phyloP scores from a whole-genome alignment of 345 rosid species.

The Gossypium bickii region DNA sequence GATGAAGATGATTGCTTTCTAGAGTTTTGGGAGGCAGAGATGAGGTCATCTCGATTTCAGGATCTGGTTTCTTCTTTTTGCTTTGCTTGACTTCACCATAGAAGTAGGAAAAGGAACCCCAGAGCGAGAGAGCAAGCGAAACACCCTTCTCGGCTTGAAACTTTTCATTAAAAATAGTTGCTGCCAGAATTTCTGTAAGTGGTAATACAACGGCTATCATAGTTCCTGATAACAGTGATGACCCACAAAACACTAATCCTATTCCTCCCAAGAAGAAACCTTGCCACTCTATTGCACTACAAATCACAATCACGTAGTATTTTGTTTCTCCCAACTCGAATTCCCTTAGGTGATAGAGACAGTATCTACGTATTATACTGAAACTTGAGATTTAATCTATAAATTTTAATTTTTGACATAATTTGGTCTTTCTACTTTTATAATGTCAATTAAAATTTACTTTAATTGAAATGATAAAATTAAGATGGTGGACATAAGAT shows the following conservation, averaged over 20 bases:
- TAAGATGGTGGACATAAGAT: too few relatives aligned
- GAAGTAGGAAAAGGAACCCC: not conserved
- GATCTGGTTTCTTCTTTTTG: not conserved
- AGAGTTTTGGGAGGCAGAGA: not conserved
- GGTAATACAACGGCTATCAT: not conserved
- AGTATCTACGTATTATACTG: too few relatives aligned
- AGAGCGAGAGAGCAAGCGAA: not conserved
- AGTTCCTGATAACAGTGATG: not conserved
- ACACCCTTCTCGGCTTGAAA: not conserved
- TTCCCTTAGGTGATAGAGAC: too few relatives aligned
- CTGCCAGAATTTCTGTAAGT: not conserved
- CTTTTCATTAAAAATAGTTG: not conserved
- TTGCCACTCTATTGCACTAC: not conserved
- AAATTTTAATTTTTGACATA: too few relatives aligned
- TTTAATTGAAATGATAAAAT: too few relatives aligned
- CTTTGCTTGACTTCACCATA: not conserved
- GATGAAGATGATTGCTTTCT: too few relatives aligned
- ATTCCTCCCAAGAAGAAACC: not conserved
- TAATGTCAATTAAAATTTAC: too few relatives aligned
- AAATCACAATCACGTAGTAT: not conserved
- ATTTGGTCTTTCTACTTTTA: too few relatives aligned
- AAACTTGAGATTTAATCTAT: too few relatives aligned
- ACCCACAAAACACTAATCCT: not conserved
- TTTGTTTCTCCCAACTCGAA: not conserved
- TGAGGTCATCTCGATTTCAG: not conserved